Conservation (phyloP, 192 early-diverging fungal genomes). For the Chytriomyces sp. region DNA sequence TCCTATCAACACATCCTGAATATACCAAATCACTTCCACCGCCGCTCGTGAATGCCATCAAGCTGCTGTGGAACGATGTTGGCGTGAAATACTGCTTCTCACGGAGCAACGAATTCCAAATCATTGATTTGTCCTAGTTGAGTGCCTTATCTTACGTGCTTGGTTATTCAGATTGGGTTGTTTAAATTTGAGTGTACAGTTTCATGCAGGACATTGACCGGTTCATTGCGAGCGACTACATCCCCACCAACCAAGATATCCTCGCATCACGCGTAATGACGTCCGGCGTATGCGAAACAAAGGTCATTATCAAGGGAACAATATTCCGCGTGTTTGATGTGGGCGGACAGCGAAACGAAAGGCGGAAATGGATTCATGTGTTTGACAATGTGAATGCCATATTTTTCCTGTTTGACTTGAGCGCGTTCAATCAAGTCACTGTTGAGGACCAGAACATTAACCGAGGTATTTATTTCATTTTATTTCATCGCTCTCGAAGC, state of each 20-base stretch:
- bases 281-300: constrained; percentile 23
- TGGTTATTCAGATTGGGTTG: background rate
- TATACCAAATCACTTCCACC: constrained; percentile 75
- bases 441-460: constrained; percentile 69
- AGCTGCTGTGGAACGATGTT: constrained; percentile 82
- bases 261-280: constrained; percentile 26
- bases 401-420: constrained; percentile 91
- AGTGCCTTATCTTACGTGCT: background rate
- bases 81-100: constrained; percentile 82
- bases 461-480: constrained; percentile 5
- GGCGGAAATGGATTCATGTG: constrained; percentile 89
- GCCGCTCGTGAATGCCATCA: constrained; percentile 80
- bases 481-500: no score
- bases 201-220: constrained; percentile 26
- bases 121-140: constrained; percentile 83
- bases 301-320: constrained; percentile 17
- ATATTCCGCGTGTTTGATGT: constrained; percentile 80
- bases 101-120: constrained; percentile 88
- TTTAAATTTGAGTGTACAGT: background rate
- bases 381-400: constrained; percentile 89
- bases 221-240: constrained; percentile 4
- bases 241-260: constrained; percentile 29
- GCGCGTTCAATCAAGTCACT: constrained; percentile 92
- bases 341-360: constrained; percentile 84
- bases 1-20: constrained; percentile 57